A percentile compares a stretch with the other conserved stretches of the same genome.
phyloP scores from a whole-genome alignment of 169 alveolate species.

The Amoebophrya sp. region DNA sequence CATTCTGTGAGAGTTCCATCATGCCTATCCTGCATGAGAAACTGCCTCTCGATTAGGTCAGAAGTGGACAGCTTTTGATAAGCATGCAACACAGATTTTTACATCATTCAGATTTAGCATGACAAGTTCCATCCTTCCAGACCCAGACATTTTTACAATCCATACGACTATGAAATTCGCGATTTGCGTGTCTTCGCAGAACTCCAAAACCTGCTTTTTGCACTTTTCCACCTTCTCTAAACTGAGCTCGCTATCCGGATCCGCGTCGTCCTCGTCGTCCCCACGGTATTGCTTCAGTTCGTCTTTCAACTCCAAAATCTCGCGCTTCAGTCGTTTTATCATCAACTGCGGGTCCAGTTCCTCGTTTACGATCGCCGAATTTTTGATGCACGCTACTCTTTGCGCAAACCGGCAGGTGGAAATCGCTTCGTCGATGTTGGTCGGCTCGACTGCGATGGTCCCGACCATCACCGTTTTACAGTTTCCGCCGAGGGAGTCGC shows the following conservation, averaged over 20 bases:
- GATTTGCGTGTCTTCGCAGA: background rate
- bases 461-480: conserved; percentile 86
- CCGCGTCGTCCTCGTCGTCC: background rate
- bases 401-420: conserved; percentile 60
- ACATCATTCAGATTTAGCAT: too few relatives aligned
- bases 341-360: conserved; percentile 73
- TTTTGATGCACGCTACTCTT: conserved; percentile 73
- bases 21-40: too few relatives aligned
- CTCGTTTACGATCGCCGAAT: conserved; percentile 73
- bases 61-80: too few relatives aligned
- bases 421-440: background rate
- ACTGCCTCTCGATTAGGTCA: too few relatives aligned
- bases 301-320: conserved; percentile 67
- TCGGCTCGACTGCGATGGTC: conserved; percentile 63
- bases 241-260: background rate
- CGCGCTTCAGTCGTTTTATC: conserved; percentile 71
- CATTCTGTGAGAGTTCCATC: too few relatives aligned
- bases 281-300: conserved; percentile 51
- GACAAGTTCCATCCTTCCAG: too few relatives aligned
- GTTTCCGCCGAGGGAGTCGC: conserved; percentile 90
- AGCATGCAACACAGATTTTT: too few relatives aligned
- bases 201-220: background rate
- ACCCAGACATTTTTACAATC: too few relatives aligned
- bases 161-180: background rate
- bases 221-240: background rate